Evolutionary conservation across 768 basidiomycete species (phyloP).

Genomic region (Xanthoconium purpureum): DNA sequence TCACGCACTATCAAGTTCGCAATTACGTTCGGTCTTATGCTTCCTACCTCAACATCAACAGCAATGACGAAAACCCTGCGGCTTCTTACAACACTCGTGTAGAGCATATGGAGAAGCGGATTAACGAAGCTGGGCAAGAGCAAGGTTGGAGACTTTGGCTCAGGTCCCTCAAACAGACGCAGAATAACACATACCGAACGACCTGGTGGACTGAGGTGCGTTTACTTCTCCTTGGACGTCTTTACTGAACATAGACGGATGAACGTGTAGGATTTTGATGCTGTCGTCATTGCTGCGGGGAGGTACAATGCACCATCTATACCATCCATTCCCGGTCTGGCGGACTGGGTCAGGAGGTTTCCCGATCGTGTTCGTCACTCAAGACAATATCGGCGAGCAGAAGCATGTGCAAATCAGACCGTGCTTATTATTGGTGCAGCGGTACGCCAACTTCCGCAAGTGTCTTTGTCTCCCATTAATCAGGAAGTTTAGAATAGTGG

Average conservation of each 20-base stretch:
- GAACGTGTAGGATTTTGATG: constrained; percentile 8
- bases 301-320: constrained; percentile 11
- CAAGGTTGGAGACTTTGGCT: constrained; percentile 17
- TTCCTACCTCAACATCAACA: constrained; percentile 12
- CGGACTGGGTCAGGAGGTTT: constrained; percentile 23
- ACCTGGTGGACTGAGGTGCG: constrained; percentile 28
- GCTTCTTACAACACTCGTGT: constrained; percentile 48
- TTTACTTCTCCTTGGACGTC: background rate
- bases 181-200: constrained; percentile 23
- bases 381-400: constrained; percentile 41
- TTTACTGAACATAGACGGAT: background rate
- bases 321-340: constrained; percentile 12
- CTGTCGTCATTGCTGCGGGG: constrained; percentile 12
- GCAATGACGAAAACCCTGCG: constrained; percentile 38
- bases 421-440: constrained; percentile 39
- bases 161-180: background rate
- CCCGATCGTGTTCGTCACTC: constrained; percentile 22
- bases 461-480: no score
- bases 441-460: background rate
- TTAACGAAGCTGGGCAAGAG: constrained; percentile 9
- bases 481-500: no score
- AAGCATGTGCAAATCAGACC: constrained; percentile 34
- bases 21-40: constrained; percentile 29
- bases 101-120: constrained; percentile 41
- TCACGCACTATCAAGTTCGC: constrained; percentile 34